Conservation (phyloP, 208 protist genomes). For the Crithidia bombi region DNA sequence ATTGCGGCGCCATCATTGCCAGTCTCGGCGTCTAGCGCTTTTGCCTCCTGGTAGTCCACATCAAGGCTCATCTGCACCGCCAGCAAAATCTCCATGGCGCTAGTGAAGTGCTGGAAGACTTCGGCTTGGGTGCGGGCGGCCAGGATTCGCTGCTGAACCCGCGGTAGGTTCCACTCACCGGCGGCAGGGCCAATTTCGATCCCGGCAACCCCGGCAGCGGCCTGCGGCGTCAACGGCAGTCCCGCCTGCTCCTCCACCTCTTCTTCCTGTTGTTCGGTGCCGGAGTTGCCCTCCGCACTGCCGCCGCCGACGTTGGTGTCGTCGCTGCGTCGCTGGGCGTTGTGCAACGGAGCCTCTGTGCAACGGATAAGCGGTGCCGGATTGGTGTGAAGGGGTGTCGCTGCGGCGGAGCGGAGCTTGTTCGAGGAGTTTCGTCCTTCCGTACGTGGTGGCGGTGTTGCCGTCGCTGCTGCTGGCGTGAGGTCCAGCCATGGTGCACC, state of each 20-base stretch:
- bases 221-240: constrained; percentile 24
- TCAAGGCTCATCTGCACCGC: constrained; percentile 43
- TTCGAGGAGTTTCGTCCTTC: not conserved
- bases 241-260: not conserved
- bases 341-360: too few species aligned
- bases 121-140: constrained; percentile 33
- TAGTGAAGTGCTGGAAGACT: constrained; percentile 30
- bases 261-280: not conserved
- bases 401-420: too few species aligned
- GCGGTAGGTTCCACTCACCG: constrained; percentile 37
- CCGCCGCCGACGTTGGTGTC: not conserved
- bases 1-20: not conserved
- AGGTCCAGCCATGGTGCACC: not conserved
- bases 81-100: constrained; percentile 36
- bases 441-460: not conserved
- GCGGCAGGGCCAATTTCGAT: constrained; percentile 32
- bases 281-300: not conserved
- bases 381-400: too few species aligned
- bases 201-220: constrained; percentile 21
- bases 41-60: constrained; percentile 26
- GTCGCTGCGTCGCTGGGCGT: too few species aligned
- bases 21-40: not conserved
- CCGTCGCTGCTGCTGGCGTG: not conserved
- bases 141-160: constrained; percentile 38
- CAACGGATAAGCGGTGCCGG: too few species aligned